These are phyloP conservation scores for Mycena vulgaris DNA, from an alignment of 768 basidiomycete species.

Conservation along the genomic window DNA sequence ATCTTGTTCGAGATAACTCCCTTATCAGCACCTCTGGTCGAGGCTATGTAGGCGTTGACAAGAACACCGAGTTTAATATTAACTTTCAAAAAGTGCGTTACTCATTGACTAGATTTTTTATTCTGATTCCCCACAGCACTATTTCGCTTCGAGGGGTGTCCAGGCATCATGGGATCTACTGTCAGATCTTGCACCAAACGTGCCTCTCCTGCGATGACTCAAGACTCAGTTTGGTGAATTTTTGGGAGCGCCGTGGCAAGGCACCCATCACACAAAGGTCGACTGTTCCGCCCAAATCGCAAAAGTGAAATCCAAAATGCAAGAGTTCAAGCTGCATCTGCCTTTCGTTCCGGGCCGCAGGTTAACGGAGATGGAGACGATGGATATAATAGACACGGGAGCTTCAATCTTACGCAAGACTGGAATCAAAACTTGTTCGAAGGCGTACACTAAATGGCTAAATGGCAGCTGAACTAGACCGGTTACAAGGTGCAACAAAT, in stretches of 20 bases:
- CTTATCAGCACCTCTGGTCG: neutral
- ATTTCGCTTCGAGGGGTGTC: conserved; percentile 14
- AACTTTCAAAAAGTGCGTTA: conserved; percentile 20
- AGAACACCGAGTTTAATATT: conserved; percentile 20
- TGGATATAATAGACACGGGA: neutral
- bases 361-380: neutral
- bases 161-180: conserved; percentile 24
- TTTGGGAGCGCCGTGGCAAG: conserved; percentile 22
- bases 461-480: neutral
- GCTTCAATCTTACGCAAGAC: neutral
- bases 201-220: neutral
- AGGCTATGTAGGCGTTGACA: conserved; percentile 6
- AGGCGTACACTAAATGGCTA: neutral
- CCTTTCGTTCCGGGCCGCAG: neutral
- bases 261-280: conserved; percentile 12
- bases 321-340: neutral
- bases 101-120: too few species aligned
- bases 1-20: conserved; percentile 15
- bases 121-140: neutral
- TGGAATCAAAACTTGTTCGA: neutral
- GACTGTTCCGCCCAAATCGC: neutral
- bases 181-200: conserved; percentile 6
- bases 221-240: conserved; percentile 24
- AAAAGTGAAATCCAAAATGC: conserved; percentile 7
- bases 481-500: too few species aligned